phyloP scores from a whole-genome alignment of 371 early-diverging fungal genomes.

The Apophysomyces ossiformis region DNA sequence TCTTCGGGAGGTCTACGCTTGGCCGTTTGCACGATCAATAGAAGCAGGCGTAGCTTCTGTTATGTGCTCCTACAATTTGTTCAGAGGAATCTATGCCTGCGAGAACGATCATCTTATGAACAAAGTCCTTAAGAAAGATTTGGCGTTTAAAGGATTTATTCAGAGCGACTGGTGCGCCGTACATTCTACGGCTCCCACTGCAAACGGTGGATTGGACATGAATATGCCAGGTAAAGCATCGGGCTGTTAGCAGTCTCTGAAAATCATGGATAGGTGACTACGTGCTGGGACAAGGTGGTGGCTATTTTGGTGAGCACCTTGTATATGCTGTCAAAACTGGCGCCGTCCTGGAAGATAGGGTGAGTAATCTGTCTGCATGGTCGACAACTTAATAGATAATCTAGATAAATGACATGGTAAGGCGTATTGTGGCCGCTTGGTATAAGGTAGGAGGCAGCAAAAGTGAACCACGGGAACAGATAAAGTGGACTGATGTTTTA shows the following conservation, averaged over 20 bases:
- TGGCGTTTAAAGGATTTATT: constrained; percentile 36
- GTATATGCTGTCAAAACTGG: constrained; percentile 33
- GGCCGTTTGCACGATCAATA: constrained; percentile 47
- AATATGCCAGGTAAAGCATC: constrained; percentile 51
- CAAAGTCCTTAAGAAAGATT: constrained; percentile 39
- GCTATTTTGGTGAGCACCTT: constrained; percentile 45
- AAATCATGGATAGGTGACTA: constrained; percentile 29
- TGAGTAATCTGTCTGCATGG: constrained; percentile 13
- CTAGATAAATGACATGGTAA: constrained; percentile 58
- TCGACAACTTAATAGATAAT: not conserved
- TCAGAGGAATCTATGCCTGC: constrained; percentile 45
- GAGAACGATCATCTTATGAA: constrained; percentile 42
- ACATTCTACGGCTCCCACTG: constrained; percentile 25
- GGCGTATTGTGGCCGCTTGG: constrained; percentile 59
- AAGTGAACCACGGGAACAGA: not conserved
- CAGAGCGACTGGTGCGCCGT: constrained; percentile 28
- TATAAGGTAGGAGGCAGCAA: constrained; percentile 34
- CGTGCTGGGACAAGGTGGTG: constrained; percentile 18
- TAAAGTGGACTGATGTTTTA: not conserved
- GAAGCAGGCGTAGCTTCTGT: constrained; percentile 44
- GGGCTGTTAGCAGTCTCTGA: constrained; percentile 25
- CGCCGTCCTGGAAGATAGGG: constrained; percentile 34
- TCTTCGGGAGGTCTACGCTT: constrained; percentile 48
- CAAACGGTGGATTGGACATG: constrained; percentile 52
- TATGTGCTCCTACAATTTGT: constrained; percentile 49